Evolutionary conservation across 2,329 filamentous ascomycete species (phyloP), one percentile per base, ranked within the genome.

Genomic region (Fusarium mangiferae): DNA sequence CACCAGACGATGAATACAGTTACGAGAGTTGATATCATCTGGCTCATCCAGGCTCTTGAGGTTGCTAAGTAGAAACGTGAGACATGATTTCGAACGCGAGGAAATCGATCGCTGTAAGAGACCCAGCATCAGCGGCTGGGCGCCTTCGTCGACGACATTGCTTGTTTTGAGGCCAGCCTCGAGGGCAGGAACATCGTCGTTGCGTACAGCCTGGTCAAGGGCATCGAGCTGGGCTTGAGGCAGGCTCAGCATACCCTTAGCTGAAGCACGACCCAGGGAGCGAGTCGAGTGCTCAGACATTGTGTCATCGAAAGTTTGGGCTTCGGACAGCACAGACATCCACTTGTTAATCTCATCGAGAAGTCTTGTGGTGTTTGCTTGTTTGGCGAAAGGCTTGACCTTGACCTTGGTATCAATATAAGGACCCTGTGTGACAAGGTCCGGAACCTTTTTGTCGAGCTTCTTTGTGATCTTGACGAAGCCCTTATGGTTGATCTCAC

Each of bases 381-480:
- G 96, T 71, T 94, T 95, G 24, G 96, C 94, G 82, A 99, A 99
- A 1, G 94, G 90, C 74, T 92, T 92, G 5, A 94, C 92, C 75
- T 98, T 94, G 65, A 99, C 96, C 84, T 97, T 98, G 52, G 94
- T 94, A 45, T 93, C 91, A 68, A 99, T 88, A 80, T 98, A 99
- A 66, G 91, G 90, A 80, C 94, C 91, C 84, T 98, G 95, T 1
- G 94, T 92, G 57, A 91, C 89, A 7, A 91, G 90, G 51, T 90
- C 88, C 3, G 92, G 88, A 6, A 98, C 90, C 84, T 97, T 98
- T 85, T 99, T 99, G 84, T 99, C 96, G 51, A 98, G 86, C 84
- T 99, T 99, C 86, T 99, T 99, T 58, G 96, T 98, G 82, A 99
- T 99, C 85, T 99, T 99, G 82, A 97, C 90, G 79, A 99, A 99